Evolutionary conservation across 116 monocot species (phyloP), one percentile per base, ranked within the genome.

Genomic region (Thalassia testudinum): DNA sequence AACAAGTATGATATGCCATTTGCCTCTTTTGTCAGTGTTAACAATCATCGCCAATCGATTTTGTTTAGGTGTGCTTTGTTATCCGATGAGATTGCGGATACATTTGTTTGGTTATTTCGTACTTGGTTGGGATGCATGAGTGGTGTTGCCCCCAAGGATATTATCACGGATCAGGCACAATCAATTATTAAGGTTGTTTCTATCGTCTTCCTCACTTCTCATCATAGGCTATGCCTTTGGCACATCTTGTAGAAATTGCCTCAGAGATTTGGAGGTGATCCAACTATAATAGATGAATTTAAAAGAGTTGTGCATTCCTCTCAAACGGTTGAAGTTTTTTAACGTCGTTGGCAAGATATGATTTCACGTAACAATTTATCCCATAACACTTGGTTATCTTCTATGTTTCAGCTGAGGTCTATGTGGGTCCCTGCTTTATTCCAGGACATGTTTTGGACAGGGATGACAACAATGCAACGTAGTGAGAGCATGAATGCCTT

Each of bases 381-480:
- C 3, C 2, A 45, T 2, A 45, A 45, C 15, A 15, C 15, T 7
- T 45, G 18, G 19, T 45, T 45, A 13, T 13, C 4, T 7, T 1
- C 15, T 2, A 7, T 45, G 45, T 45, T n/a, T 16, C 2, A 45
- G 2, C 4, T 45, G 5, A 3, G 45, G 3, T 4, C 4, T 7
- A 45, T 5, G 15, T 45, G 45, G 45, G 45, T 20, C 15, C 45
- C 45, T 7, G 4, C 15, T 7, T 45, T 7, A 1, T 26, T 64
- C 7, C 63, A 40, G 28, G 47, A 48, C 12, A 59, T 22, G 0
- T 71, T 71, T 42, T 71, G 47, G 59, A n/a, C n/a, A n/a, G n/a
- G n/a, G 16, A 59, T 71, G 59, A 59, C 71, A 7, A 27, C 34
- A 0, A 60, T 26, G 0, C 58, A 59, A 18, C 7, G 59, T 22